Evolutionary conservation across 2,329 filamentous ascomycete genomes (phyloP).

Genomic region (Tolypocladium ophioglossoides): DNA sequence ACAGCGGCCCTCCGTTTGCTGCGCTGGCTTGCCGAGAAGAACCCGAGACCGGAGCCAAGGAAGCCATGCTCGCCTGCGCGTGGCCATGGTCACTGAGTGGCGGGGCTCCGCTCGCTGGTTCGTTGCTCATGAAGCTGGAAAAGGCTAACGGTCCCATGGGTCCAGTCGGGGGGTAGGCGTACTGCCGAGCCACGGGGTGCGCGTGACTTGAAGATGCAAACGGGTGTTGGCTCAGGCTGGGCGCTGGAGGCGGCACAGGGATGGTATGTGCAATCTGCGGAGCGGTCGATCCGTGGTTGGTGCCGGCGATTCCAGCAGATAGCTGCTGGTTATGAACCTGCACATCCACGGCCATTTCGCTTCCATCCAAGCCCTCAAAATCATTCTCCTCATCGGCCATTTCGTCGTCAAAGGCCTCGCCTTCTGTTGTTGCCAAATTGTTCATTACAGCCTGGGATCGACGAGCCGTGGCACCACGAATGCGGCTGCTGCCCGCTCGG

Average conservation of each 20-base stretch:
- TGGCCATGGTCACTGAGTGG: conserved; percentile 10
- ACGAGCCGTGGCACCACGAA: conserved; percentile 5
- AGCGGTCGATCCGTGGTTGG: not conserved
- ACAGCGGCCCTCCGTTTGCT: conserved; percentile 12
- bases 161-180: conserved; percentile 8
- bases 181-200: conserved; percentile 9
- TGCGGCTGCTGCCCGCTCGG: conserved; percentile 6
- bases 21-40: conserved; percentile 11
- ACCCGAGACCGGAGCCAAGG: conserved; percentile 11
- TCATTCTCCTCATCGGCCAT: conserved; percentile 34
- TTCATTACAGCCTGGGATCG: conserved; percentile 9
- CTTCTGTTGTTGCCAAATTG: conserved; percentile 13
- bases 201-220: conserved; percentile 9
- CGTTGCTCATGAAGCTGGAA: conserved; percentile 18
- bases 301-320: not conserved
- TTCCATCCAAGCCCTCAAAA: conserved; percentile 28
- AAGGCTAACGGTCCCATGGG: conserved; percentile 11
- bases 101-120: conserved; percentile 9
- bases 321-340: conserved; percentile 13
- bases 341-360: conserved; percentile 26
- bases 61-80: conserved; percentile 20
- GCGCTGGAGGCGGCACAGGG: conserved; percentile 16
- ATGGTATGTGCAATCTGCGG: conserved; percentile 11
- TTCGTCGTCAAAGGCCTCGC: conserved; percentile 30
- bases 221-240: conserved; percentile 13